Percentiles rank a stretch among this genome's conserved stretches.
Conservation (phyloP, 495 filamentous ascomycete species). For the Hypoxylon subgilvum region DNA sequence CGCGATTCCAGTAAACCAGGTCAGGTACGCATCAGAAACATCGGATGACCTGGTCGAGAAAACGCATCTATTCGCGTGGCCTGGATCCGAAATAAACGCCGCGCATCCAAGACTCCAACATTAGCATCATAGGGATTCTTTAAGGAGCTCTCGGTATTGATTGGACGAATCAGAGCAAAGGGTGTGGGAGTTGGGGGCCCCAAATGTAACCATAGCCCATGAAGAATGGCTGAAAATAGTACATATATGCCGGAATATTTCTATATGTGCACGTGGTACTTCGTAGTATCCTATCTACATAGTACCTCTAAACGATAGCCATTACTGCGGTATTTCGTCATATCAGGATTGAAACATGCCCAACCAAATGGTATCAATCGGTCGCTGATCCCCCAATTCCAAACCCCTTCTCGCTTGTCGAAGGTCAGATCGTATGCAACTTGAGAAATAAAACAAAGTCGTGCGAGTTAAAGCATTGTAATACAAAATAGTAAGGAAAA, state of each 20-base stretch:
- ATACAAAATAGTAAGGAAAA: neutral
- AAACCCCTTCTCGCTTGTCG: slow-evolving; percentile 26
- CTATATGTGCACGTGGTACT: slow-evolving; percentile 1
- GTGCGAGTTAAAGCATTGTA: slow-evolving; percentile 1
- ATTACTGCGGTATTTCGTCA: slow-evolving; percentile 20
- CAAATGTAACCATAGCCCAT: neutral
- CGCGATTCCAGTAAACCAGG: too few species aligned
- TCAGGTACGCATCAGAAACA: too few species aligned
- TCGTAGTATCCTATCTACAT: slow-evolving; percentile 1
- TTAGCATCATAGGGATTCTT: neutral
- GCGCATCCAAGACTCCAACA: neutral
- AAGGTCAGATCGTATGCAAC: slow-evolving; percentile 18
- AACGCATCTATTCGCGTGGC: neutral
- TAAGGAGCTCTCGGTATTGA: neutral
- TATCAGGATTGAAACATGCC: slow-evolving; percentile 5
- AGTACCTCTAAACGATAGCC: slow-evolving; percentile 10
- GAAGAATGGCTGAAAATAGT: slow-evolving; percentile 16
- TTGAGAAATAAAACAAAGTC: neutral
- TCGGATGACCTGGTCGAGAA: too few species aligned
- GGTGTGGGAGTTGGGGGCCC: neutral
- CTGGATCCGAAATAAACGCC: neutral
- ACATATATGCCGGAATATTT: slow-evolving; percentile 5
- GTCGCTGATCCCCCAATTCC: slow-evolving; percentile 17
- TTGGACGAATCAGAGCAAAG: neutral
- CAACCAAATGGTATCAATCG: slow-evolving; percentile 25